Conservation (phyloP, 2,329 filamentous ascomycete species). For the Diaporthe sp. region DNA sequence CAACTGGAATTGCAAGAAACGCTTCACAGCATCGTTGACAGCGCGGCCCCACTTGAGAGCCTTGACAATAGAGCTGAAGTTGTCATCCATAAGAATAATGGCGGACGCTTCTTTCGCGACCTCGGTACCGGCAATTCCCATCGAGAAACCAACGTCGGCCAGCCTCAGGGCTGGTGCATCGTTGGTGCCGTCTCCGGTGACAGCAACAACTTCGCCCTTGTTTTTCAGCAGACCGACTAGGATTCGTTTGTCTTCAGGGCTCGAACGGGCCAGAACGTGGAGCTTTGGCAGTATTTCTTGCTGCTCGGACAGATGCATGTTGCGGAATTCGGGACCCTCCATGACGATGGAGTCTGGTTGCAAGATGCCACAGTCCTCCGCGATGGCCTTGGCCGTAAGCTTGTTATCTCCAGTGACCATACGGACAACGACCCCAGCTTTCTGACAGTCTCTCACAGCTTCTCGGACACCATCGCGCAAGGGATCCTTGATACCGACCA, state of each 20-base stretch:
- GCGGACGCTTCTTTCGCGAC: conserved; percentile 88
- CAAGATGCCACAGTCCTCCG: conserved; percentile 82
- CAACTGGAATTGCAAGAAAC: conserved; percentile 83
- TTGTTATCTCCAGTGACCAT: conserved; percentile 92
- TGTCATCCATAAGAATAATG: conserved; percentile 90
- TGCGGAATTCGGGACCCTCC: conserved; percentile 84
- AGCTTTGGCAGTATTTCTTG: conserved; percentile 77
- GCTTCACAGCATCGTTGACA: conserved; percentile 83
- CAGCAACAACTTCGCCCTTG: conserved; percentile 82
- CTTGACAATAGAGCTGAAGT: conserved; percentile 89
- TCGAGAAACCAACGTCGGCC: conserved; percentile 87
- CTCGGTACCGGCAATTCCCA: conserved; percentile 87
- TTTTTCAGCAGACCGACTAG: conserved; percentile 80
- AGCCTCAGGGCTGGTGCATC: conserved; percentile 86
- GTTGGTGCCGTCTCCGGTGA: conserved; percentile 88
- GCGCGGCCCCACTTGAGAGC: conserved; percentile 85
- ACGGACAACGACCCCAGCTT: conserved; percentile 82
- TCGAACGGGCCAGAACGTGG: conserved; percentile 81
- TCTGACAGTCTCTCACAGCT: conserved; percentile 80
- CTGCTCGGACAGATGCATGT: conserved; percentile 76
- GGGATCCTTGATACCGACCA: conserved; percentile 87
- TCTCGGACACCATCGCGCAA: conserved; percentile 81
- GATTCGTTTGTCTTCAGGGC: conserved; percentile 82
- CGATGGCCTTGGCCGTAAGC: conserved; percentile 83
- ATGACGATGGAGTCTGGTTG: conserved; percentile 78